Evolutionary conservation across 306 rosid species (phyloP).

Genomic region (Cercis canadensis): DNA sequence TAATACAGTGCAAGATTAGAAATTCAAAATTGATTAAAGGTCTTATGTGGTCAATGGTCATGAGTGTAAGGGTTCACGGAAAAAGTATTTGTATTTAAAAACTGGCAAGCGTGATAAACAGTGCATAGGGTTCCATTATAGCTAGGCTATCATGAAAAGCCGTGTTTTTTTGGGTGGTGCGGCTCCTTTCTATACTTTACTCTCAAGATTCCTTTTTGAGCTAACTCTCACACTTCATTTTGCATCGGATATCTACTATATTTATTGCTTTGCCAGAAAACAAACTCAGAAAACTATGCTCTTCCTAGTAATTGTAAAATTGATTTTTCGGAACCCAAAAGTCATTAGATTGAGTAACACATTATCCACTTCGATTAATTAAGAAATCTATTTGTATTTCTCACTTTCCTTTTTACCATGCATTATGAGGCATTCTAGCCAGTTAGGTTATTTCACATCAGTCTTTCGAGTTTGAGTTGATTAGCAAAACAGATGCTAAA

Average conservation of each 20-base stretch:
- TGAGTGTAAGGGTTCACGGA: too few species aligned
- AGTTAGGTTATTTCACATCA: too few species aligned
- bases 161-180: slow-evolving; percentile 40
- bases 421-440: too few species aligned
- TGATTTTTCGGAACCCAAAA: slow-evolving; percentile 51
- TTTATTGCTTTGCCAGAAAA: slow-evolving; percentile 39
- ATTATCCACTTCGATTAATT: too few species aligned
- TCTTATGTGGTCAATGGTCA: too few species aligned
- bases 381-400: too few species aligned
- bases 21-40: too few species aligned
- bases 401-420: too few species aligned
- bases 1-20: too few species aligned
- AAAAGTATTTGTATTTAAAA: neutral
- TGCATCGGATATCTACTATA: slow-evolving; percentile 39
- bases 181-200: slow-evolving; percentile 42
- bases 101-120: slow-evolving; percentile 1
- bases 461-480: too few species aligned
- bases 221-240: slow-evolving; percentile 13
- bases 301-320: slow-evolving; percentile 41
- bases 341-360: too few species aligned
- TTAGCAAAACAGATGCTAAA: too few species aligned
- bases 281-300: slow-evolving; percentile 26
- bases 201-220: slow-evolving; percentile 51
- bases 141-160: slow-evolving; percentile 52
- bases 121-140: slow-evolving; percentile 54